Percentiles rank a stretch among this genome's conserved stretches.
Evolutionary conservation across 176 grass and related monocot genomes (phyloP).

Genomic region (Raddia guianensis): DNA sequence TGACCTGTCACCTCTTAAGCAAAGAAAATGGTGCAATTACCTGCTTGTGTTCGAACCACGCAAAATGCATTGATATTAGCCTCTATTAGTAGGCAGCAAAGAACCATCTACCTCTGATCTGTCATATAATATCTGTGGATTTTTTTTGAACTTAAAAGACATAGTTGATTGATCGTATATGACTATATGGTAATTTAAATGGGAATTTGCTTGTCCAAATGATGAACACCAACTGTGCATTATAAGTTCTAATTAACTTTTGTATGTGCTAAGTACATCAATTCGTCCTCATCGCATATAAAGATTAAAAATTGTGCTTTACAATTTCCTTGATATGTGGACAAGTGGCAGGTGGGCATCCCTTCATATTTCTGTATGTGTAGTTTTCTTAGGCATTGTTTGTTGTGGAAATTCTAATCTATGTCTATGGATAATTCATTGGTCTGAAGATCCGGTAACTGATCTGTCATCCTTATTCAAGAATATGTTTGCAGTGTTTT

Average conservation of each 20-base stretch:
- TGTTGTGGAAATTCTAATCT: not conserved
- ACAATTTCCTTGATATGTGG: not conserved
- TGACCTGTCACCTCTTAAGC: not conserved
- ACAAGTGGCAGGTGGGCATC: not conserved
- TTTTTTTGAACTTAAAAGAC: not conserved
- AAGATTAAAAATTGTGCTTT: not conserved
- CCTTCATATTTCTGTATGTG: constrained; percentile 16
- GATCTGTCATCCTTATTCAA: not conserved
- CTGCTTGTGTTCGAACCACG: constrained; percentile 14
- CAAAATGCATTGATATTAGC: not conserved
- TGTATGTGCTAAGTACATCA: not conserved
- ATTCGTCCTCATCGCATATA: not conserved
- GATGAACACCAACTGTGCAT: not conserved
- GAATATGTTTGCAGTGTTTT: constrained; percentile 9
- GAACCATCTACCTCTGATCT: constrained; percentile 17
- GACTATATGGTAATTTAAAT: constrained; percentile 17
- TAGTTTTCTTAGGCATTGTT: constrained; percentile 18
- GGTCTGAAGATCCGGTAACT: not conserved
- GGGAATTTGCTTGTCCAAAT: not conserved
- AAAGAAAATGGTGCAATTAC: not conserved
- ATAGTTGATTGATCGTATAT: constrained; percentile 27
- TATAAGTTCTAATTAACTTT: not conserved
- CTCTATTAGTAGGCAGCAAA: constrained; percentile 9
- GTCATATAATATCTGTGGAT: not conserved
- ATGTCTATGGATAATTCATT: not conserved